Percentiles rank a stretch among this genome's conserved stretches.
Evolutionary conservation across 768 basidiomycete species (phyloP).

Genomic region (Termitomyces eurrhizus): DNA sequence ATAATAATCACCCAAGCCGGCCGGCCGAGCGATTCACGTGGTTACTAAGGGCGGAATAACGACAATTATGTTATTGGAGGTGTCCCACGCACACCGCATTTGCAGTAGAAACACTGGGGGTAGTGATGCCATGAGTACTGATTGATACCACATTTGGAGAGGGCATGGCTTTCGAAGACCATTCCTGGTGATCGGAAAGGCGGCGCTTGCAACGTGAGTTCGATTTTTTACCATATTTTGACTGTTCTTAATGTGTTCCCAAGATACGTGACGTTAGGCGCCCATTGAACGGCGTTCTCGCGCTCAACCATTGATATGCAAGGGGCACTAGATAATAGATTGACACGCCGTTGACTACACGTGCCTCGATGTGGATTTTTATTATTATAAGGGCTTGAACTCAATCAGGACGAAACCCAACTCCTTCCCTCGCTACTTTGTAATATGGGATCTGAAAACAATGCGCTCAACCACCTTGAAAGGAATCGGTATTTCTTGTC

Average conservation of each 20-base stretch:
- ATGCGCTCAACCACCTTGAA: conserved; percentile 5
- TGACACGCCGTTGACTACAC: background rate
- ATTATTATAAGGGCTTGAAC: background rate
- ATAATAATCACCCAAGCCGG: background rate
- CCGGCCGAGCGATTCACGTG: background rate
- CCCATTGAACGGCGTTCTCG: background rate
- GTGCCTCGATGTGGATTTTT: background rate
- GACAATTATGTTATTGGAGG: background rate
- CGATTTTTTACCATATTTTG: background rate
- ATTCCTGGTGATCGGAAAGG: background rate
- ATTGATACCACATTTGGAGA: conserved; percentile 1
- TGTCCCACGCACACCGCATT: background rate
- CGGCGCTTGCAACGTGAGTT: background rate
- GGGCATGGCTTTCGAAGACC: background rate
- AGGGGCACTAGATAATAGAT: background rate
- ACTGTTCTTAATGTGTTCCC: background rate
- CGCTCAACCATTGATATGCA: background rate
- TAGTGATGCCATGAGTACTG: background rate
- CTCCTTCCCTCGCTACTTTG: background rate
- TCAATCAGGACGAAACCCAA: background rate
- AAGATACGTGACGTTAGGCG: background rate
- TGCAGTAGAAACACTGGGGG: background rate
- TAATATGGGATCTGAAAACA: background rate
- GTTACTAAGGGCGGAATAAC: background rate
- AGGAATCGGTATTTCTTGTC: conserved; percentile 19